Conservation (phyloP, 805 yeast species). For the Kluyveromyces siamensis region DNA sequence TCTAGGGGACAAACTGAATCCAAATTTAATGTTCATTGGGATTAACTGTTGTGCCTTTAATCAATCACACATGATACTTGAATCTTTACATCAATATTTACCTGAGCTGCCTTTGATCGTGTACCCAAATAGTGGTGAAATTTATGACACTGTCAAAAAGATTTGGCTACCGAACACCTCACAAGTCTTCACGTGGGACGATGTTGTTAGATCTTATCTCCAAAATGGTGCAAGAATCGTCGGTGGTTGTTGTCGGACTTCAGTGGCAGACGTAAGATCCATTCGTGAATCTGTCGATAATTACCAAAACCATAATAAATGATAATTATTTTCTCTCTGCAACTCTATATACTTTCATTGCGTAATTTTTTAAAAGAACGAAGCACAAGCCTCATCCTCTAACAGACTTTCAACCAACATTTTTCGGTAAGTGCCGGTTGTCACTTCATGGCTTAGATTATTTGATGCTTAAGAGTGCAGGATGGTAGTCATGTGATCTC, state of each 20-base stretch:
- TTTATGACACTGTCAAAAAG: conserved; percentile 41
- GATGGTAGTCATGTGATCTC: background rate
- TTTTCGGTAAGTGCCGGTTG: background rate
- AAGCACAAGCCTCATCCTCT: background rate
- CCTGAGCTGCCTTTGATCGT: conserved; percentile 36
- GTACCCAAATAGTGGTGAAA: conserved; percentile 74
- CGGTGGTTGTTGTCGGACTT: conserved; percentile 74
- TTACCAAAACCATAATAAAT: background rate
- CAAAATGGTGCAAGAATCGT: conserved; percentile 38
- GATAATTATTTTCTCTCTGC: too few species aligned
- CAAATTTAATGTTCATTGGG: conserved; percentile 44
- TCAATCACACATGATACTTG: conserved; percentile 34
- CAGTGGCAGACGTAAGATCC: conserved; percentile 35
- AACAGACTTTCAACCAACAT: background rate
- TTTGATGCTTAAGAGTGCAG: background rate
- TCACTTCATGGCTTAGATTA: background rate
- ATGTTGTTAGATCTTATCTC: conserved; percentile 34
- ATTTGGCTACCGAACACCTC: conserved; percentile 31
- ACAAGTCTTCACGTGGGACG: conserved; percentile 29
- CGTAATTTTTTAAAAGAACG: background rate
- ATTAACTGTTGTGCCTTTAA: conserved; percentile 56
- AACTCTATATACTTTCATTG: background rate
- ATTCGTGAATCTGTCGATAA: conserved; percentile 12
- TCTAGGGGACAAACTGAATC: conserved; percentile 13
- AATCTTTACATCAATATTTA: conserved; percentile 10